phyloP scores from a whole-genome alignment of 2,329 filamentous ascomycete species.

The Ascochyta fabae region DNA sequence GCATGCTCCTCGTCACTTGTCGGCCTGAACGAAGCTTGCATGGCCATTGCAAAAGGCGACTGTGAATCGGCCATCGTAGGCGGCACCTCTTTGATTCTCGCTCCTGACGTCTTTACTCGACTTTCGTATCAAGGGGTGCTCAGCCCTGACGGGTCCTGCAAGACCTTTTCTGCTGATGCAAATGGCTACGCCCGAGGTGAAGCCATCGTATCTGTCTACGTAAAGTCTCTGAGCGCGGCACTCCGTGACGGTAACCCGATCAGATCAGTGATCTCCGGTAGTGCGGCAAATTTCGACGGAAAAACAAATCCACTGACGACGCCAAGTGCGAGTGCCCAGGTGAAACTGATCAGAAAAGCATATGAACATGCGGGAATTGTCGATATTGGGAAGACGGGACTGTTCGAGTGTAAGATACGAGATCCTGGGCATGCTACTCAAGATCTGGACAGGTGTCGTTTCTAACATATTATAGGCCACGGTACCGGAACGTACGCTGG shows the following conservation, averaged over 20 bases:
- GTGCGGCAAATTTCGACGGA: conserved; percentile 56
- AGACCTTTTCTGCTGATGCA: conserved; percentile 27
- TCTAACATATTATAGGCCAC: conserved; percentile 22
- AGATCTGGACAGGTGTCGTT: too few species aligned
- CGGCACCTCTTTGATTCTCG: conserved; percentile 21
- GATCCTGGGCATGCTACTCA: too few species aligned
- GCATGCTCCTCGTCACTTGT: conserved; percentile 29
- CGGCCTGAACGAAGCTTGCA: conserved; percentile 22
- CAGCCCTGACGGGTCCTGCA: conserved; percentile 17
- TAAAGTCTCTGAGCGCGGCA: conserved; percentile 64
- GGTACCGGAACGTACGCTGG: conserved; percentile 60
- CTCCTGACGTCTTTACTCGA: background rate
- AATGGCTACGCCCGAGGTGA: conserved; percentile 35
- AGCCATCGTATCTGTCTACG: conserved; percentile 21
- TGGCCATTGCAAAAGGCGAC: conserved; percentile 20
- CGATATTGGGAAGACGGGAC: conserved; percentile 24
- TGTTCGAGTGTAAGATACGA: conserved; percentile 37
- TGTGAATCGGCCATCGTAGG: conserved; percentile 27
- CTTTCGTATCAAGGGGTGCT: conserved; percentile 12
- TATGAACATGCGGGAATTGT: conserved; percentile 29
- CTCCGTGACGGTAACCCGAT: conserved; percentile 61
- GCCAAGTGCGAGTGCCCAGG: conserved; percentile 58
- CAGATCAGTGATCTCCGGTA: conserved; percentile 28
- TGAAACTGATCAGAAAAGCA: conserved; percentile 37
- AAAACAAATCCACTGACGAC: conserved; percentile 59